These are phyloP conservation scores for Colletotrichum godetiae DNA, from an alignment of 2,329 filamentous ascomycete species.

Conservation along the genomic window DNA sequence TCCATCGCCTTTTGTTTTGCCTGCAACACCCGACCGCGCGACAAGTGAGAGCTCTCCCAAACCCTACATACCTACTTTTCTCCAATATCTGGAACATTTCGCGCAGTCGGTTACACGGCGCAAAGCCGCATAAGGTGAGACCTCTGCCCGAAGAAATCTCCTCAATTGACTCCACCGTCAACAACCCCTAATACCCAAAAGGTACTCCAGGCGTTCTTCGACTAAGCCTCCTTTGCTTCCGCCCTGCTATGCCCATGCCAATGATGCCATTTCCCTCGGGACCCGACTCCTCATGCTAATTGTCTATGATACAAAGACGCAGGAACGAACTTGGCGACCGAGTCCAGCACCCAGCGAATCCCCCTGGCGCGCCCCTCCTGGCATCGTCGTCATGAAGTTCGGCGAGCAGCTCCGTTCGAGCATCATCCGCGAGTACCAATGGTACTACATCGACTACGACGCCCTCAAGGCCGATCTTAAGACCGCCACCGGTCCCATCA, in stretches of 20 bases:
- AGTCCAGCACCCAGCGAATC: conserved; percentile 40
- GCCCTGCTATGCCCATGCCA: not conserved
- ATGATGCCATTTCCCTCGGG: conserved; percentile 16
- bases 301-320: conserved; percentile 60
- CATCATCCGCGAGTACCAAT: conserved; percentile 95
- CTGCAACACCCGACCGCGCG: conserved; percentile 24
- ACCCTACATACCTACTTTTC: conserved; percentile 1
- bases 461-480: conserved; percentile 90
- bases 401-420: conserved; percentile 96
- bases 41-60: conserved; percentile 16
- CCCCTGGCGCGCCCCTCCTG: conserved; percentile 55
- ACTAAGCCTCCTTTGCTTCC: conserved; percentile 30
- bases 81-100: conserved; percentile 14
- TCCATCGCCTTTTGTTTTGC: conserved; percentile 32
- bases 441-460: conserved; percentile 99
- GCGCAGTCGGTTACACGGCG: conserved; percentile 10
- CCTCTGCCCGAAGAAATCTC: conserved; percentile 3
- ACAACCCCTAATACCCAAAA: not conserved
- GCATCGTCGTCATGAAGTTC: conserved; percentile 80
- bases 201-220: not conserved
- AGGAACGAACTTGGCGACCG: conserved; percentile 54
- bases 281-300: conserved; percentile 58
- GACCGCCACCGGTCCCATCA: conserved; percentile 67
- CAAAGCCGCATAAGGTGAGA: conserved; percentile 25
- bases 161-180: conserved; percentile 14